A percentile compares a stretch with the other conserved stretches of the same genome.
These are phyloP conservation scores for Huntiella bhutanensis DNA, from an alignment of 2,329 filamentous ascomycete genomes.

Conservation along the genomic window DNA sequence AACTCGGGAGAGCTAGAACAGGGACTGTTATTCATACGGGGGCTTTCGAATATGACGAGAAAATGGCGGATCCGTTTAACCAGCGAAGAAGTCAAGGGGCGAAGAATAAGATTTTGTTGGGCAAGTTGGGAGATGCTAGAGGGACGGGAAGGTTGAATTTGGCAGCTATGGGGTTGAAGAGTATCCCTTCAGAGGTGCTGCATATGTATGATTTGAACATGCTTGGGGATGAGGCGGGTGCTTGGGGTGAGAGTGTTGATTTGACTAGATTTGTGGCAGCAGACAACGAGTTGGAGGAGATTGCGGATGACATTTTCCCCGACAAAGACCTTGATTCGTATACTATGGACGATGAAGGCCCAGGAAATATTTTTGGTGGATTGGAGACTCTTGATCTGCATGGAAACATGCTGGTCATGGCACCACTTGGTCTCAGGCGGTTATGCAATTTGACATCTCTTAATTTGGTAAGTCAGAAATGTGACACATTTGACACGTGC, in stretches of 20 bases:
- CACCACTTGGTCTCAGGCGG: constrained; percentile 59
- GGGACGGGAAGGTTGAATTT: constrained; percentile 74
- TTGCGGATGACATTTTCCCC: constrained; percentile 62
- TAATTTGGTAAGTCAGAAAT: constrained; percentile 45
- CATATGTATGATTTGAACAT: constrained; percentile 75
- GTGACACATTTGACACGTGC: constrained; percentile 8
- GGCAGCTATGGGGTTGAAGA: constrained; percentile 58
- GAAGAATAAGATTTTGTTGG: constrained; percentile 48
- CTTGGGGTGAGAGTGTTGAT: constrained; percentile 87
- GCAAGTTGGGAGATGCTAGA: constrained; percentile 53
- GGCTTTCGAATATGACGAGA: not conserved
- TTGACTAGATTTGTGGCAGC: constrained; percentile 68
- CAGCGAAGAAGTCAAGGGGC: constrained; percentile 37
- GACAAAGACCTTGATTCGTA: constrained; percentile 35
- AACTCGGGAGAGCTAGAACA: constrained; percentile 8
- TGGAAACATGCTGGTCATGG: constrained; percentile 52
- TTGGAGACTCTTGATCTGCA: constrained; percentile 71
- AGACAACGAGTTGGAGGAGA: constrained; percentile 65
- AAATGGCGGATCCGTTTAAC: constrained; percentile 48
- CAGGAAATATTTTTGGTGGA: constrained; percentile 61
- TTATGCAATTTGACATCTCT: constrained; percentile 58
- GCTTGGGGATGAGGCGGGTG: constrained; percentile 40
- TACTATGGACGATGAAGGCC: constrained; percentile 42
- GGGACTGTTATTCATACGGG: constrained; percentile 10
- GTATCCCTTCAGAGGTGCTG: constrained; percentile 66